Base-by-base conservation (phyloP, 331 rosid species). In the Malus hybrid region DNA sequence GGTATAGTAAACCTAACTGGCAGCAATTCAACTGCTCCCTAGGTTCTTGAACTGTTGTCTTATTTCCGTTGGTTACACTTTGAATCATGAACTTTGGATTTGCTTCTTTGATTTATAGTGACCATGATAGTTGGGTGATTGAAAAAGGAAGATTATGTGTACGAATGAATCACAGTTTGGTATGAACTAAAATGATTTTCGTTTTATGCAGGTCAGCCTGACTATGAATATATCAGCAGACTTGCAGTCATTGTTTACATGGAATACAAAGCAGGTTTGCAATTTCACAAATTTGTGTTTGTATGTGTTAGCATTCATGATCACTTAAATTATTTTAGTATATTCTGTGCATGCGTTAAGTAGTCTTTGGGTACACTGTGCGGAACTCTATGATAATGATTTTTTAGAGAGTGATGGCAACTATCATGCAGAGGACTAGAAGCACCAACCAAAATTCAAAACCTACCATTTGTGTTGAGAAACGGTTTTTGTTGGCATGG, bases 251-350 rank as follows among this genome's bases (percentile, higher is more conserved):
- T 85, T 93, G 78, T 91, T 91, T 82, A 91, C 96, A 20, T 93
- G 97, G 98, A 93, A 93, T 74, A 91, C 96, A 13, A 89, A 91
- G 84, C 97, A 91, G 97, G 97, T 93, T 82, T 66, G 34, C 61
- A 33, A 63, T 8, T 73, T 82, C 71, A 72, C 79, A 67, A 67
- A 72, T 81, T 72, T 73, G 26, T 76, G 20, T 10, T 4, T 24
- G 57, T 69, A 26, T 39, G 26, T 30, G 7, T 57, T 57, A 44
- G 65, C 46, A 30, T 16, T 39, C 36, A 6, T 22, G 6, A 13
- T 28, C 8, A 34, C 56, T 18, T 39, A 11, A 12, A 26, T 66
- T 24, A 13, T n/a, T 14, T n/a, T 26, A 44, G 48, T 53, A 11
- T 36, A 6, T 64, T 20, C 28, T 63, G 15, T 53, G 39, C 36